Evolutionary conservation across 192 early-diverging fungal genomes (phyloP).

Genomic region (Coemansia sp.): DNA sequence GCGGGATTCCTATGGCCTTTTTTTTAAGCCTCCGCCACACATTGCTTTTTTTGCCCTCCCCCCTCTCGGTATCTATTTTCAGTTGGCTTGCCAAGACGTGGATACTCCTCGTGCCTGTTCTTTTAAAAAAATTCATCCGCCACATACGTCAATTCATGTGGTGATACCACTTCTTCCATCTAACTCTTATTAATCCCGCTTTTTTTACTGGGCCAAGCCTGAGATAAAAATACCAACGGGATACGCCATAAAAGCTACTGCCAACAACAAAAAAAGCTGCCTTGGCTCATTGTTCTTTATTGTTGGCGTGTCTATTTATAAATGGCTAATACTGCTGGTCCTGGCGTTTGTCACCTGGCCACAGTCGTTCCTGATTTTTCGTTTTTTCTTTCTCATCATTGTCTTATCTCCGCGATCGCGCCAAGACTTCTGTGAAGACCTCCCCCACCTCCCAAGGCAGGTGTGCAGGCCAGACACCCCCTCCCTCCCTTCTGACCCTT

Average conservation of each 20-base stretch:
- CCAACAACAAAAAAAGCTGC: neutral
- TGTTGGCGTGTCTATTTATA: slow-evolving; percentile 5
- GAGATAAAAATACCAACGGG: neutral
- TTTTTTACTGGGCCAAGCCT: neutral
- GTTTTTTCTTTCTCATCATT: neutral
- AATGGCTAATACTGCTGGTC: slow-evolving; percentile 2
- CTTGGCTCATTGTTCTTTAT: neutral
- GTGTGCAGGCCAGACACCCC: neutral
- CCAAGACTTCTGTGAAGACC: slow-evolving; percentile 8
- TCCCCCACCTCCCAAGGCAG: neutral
- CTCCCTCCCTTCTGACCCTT: neutral
- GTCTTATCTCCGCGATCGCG: neutral
- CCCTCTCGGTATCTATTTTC: slow-evolving; percentile 1
- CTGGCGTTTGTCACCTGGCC: slow-evolving; percentile 4
- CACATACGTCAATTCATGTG: neutral
- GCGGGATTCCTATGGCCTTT: neutral
- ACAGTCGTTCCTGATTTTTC: neutral
- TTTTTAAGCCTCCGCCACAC: slow-evolving; percentile 8
- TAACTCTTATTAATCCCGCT: neutral
- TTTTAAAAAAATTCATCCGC: neutral
- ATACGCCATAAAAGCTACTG: neutral
- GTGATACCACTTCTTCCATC: neutral
- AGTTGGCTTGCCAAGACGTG: slow-evolving; percentile 1
- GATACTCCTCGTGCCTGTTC: neutral
- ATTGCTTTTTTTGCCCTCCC: neutral